Percentiles rank a stretch among this genome's conserved stretches.
These are phyloP conservation scores for Corylus avellana DNA, from an alignment of 306 rosid genomes.

Conservation along the genomic window DNA sequence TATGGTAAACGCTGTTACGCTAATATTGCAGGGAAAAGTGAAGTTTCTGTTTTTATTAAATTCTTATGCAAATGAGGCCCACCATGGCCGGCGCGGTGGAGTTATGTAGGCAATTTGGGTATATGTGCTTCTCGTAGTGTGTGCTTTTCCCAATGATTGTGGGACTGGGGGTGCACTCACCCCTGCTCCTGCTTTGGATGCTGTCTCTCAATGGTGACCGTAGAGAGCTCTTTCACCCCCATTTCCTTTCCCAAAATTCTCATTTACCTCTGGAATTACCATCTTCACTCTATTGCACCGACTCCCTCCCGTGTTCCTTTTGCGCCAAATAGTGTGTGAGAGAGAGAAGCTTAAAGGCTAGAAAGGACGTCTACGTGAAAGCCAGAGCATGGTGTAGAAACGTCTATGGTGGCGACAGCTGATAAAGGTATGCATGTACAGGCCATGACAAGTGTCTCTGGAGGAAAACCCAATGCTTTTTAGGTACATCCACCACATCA, in stretches of 20 bases:
- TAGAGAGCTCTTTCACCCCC: not conserved
- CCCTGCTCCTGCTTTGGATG: not conserved
- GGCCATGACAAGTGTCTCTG: conserved; percentile 37
- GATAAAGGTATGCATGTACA: conserved; percentile 36
- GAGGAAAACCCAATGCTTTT: not conserved
- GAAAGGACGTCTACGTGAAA: conserved; percentile 4
- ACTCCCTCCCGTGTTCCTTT: not conserved
- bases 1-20: too few relatives aligned
- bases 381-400: not conserved
- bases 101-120: not conserved
- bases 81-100: not conserved
- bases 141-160: conserved; percentile 1
- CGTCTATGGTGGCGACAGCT: conserved; percentile 26
- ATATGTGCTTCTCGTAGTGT: conserved; percentile 14
- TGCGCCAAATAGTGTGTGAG: not conserved
- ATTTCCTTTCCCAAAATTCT: not conserved
- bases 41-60: too few relatives aligned
- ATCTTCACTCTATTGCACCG: not conserved
- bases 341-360: not conserved
- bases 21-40: too few relatives aligned
- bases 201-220: not conserved
- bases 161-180: not conserved
- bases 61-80: not conserved
- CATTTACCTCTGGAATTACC: conserved; percentile 10
- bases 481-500: conserved; percentile 16